Base-by-base conservation (phyloP, 2,329 filamentous ascomycete genomes). In the Colletotrichum liriopes region DNA sequence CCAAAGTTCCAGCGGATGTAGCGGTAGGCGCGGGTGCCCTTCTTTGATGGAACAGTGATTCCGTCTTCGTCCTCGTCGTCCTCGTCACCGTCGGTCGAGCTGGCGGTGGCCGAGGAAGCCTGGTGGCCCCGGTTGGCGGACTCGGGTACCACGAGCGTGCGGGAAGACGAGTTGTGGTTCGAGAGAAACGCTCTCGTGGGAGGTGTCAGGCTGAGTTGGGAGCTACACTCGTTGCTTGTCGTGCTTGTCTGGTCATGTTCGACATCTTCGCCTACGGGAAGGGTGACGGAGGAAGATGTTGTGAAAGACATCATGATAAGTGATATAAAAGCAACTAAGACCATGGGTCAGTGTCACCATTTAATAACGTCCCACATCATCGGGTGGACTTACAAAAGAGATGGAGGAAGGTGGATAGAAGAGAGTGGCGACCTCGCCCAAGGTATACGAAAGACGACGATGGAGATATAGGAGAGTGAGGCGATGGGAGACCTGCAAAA, bases 1-100 rank as follows among this genome's bases (percentile, higher is more conserved):
- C 89, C 83, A 68, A 89, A 78, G 39, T 83, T 82, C 76, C 84
- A 81, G 39, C 83, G 80, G 39, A 87, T 74, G 64, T 81, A 83
- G 61, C 84, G 81, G 69, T 81, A 78, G 6, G 80, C 81, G 49
- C 83, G 82, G 2, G 77, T 74, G 35, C 81, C 80, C 23, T 79
- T 80, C 78, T 88, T 88, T 3, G 56, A 39, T 2, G 71, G 71
- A 9, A 77, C 77, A 3, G 85, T 84, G 7, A 86, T 73, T 6
- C 81, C 81, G 7, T 66, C 56, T 5, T 81, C 81, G 9, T 69
- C 65, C 8, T 51, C 39, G 16, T 66, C 61, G 23, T 67, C 69
- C 11, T 76, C 71, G 8, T 32, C 54, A 7, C 11, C 47, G 4
- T 32, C 39, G 56, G 60, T 45, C 14, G 54, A 60, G 35, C 37